Percentiles rank a stretch among this genome's conserved stretches.
Conservation (phyloP, 2,329 filamentous ascomycete species). For the Monilinia laxa region DNA sequence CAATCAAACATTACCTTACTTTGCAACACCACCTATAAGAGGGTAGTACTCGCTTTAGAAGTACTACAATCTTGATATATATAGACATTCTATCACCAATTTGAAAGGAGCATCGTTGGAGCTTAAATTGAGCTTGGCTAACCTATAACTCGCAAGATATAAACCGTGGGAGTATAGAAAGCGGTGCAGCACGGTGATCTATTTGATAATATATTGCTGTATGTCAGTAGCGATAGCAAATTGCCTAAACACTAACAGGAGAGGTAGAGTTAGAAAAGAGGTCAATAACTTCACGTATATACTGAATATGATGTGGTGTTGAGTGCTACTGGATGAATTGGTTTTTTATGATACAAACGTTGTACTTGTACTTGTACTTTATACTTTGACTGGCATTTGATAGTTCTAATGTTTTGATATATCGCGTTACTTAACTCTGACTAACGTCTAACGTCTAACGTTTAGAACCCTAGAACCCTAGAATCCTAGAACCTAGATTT, state of each 20-base stretch:
- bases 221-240: too few species aligned
- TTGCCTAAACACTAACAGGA: too few species aligned
- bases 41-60: too few species aligned
- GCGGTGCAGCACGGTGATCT: too few species aligned
- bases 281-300: neutral
- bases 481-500: neutral
- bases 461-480: neutral
- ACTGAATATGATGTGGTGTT: neutral
- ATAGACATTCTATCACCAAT: too few species aligned
- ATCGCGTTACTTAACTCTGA: neutral
- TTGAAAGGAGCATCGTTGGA: neutral
- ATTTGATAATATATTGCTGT: too few species aligned
- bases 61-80: too few species aligned
- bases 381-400: neutral
- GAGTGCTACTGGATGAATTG: neutral
- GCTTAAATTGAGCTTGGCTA: neutral
- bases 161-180: neutral
- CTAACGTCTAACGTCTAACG: too few species aligned
- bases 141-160: neutral
- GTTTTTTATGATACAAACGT: neutral
- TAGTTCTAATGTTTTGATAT: neutral
- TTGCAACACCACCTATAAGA: neutral
- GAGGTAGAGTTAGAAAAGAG: neutral
- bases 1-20: neutral
- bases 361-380: neutral